Evolutionary conservation across 1,284 basidiomycete genomes (phyloP).

Genomic region (Mrakiaceae sp.): DNA sequence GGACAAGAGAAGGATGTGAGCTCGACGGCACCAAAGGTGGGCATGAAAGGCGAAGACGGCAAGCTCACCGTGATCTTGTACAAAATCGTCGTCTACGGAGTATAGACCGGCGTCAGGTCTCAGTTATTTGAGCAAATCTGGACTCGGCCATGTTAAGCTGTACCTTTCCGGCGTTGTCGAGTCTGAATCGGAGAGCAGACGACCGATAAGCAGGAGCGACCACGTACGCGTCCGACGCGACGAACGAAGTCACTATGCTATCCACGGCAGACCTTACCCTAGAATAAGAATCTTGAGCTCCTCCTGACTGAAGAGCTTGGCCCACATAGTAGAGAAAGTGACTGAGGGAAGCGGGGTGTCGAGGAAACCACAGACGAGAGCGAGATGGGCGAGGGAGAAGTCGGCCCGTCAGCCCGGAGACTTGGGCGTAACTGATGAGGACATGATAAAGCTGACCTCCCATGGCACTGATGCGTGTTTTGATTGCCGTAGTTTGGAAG

Average conservation of each 20-base stretch:
- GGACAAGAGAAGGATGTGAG: neutral
- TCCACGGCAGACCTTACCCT: conserved; percentile 19
- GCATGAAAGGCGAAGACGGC: neutral
- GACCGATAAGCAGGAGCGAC: neutral
- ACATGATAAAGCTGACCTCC: too few species aligned
- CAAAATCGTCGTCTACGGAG: conserved; percentile 3
- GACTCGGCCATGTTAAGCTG: conserved; percentile 3
- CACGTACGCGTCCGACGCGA: neutral
- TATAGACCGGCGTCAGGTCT: too few species aligned
- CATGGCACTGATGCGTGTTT: too few species aligned
- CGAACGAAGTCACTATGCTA: neutral
- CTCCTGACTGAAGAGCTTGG: conserved; percentile 36
- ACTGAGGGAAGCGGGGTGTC: conserved; percentile 16
- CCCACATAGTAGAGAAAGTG: conserved; percentile 36
- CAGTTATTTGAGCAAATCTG: neutral
- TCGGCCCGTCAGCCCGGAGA: too few species aligned
- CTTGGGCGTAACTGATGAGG: too few species aligned
- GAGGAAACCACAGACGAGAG: too few species aligned
- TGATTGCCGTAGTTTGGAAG: too few species aligned
- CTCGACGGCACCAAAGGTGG: neutral
- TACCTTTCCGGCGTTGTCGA: conserved; percentile 41
- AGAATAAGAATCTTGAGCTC: conserved; percentile 40
- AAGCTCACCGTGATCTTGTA: conserved; percentile 37
- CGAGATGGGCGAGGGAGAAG: too few species aligned
- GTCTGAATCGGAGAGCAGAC: conserved; percentile 9